Evolutionary conservation across 768 basidiomycete genomes (phyloP).

Genomic region (Tylopilus vinaceipallidus): DNA sequence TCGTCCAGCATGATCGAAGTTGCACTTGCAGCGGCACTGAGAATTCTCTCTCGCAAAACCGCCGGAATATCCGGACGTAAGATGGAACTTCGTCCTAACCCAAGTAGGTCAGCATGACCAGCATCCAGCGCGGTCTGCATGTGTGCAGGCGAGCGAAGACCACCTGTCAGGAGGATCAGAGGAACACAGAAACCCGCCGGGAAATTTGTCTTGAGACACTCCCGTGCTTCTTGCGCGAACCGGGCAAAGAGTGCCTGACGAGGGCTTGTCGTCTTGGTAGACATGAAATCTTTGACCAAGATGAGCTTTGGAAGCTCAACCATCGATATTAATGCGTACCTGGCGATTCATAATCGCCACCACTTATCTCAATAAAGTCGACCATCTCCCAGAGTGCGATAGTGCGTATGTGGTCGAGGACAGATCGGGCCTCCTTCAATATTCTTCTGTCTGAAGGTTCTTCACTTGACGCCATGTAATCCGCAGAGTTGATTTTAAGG

Average conservation of each 20-base stretch:
- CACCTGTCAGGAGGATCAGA: constrained; percentile 78
- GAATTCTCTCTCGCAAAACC: constrained; percentile 27
- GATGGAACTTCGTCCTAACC: constrained; percentile 69
- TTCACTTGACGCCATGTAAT: constrained; percentile 50
- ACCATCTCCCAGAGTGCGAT: constrained; percentile 64
- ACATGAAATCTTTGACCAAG: constrained; percentile 44
- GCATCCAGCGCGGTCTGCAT: constrained; percentile 51
- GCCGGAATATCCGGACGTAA: constrained; percentile 59
- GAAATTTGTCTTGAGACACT: constrained; percentile 38
- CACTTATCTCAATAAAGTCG: constrained; percentile 87
- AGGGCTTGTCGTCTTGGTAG: constrained; percentile 16
- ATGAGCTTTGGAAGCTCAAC: neutral
- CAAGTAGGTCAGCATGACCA: constrained; percentile 69
- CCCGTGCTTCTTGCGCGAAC: constrained; percentile 59
- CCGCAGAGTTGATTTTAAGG: constrained; percentile 78
- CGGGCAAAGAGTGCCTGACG: constrained; percentile 74
- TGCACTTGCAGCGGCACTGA: neutral
- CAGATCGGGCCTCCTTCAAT: constrained; percentile 33
- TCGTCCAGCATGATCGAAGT: constrained; percentile 21
- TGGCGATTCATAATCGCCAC: constrained; percentile 81
- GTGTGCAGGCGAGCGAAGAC: constrained; percentile 59
- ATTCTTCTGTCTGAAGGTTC: constrained; percentile 32
- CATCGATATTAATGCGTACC: constrained; percentile 38
- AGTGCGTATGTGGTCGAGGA: constrained; percentile 56
- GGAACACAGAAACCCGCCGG: constrained; percentile 38